These are phyloP conservation scores for Rhizodiscina lignyota DNA, from an alignment of 495 filamentous ascomycete genomes.

Conservation along the genomic window DNA sequence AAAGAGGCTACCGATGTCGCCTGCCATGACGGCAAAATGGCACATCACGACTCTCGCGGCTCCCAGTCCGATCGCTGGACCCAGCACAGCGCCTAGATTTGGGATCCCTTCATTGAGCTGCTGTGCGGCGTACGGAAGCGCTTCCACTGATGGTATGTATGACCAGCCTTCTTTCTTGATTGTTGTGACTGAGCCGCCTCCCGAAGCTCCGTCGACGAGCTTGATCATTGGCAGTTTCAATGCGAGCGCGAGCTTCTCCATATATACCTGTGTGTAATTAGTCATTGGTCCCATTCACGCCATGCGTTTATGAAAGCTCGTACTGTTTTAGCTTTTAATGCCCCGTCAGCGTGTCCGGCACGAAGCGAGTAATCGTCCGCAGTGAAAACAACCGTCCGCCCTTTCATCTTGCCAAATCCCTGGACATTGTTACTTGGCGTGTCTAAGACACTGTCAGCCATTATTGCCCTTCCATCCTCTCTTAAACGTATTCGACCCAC, in stretches of 20 bases:
- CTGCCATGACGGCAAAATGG: slow-evolving; percentile 51
- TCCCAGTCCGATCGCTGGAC: slow-evolving; percentile 48
- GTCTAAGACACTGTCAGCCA: too few species aligned
- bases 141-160: slow-evolving; percentile 37
- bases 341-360: slow-evolving; percentile 45
- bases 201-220: slow-evolving; percentile 44
- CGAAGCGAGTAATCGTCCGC: slow-evolving; percentile 49
- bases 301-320: background rate
- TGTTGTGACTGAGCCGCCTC: slow-evolving; percentile 43
- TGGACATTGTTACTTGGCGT: slow-evolving; percentile 40
- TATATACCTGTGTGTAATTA: slow-evolving; percentile 29
- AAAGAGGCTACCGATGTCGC: slow-evolving; percentile 41
- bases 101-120: slow-evolving; percentile 47
- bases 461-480: too few species aligned
- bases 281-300: background rate
- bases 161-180: slow-evolving; percentile 37
- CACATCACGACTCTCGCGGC: slow-evolving; percentile 41
- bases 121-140: slow-evolving; percentile 30
- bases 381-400: slow-evolving; percentile 38
- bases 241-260: slow-evolving; percentile 29
- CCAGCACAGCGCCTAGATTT: slow-evolving; percentile 43
- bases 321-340: slow-evolving; percentile 35
- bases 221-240: slow-evolving; percentile 38
- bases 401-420: slow-evolving; percentile 31
- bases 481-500: too few species aligned